These are phyloP conservation scores for Alternaria metachromatica DNA, from an alignment of 2,329 filamentous ascomycete species.

Conservation along the genomic window DNA sequence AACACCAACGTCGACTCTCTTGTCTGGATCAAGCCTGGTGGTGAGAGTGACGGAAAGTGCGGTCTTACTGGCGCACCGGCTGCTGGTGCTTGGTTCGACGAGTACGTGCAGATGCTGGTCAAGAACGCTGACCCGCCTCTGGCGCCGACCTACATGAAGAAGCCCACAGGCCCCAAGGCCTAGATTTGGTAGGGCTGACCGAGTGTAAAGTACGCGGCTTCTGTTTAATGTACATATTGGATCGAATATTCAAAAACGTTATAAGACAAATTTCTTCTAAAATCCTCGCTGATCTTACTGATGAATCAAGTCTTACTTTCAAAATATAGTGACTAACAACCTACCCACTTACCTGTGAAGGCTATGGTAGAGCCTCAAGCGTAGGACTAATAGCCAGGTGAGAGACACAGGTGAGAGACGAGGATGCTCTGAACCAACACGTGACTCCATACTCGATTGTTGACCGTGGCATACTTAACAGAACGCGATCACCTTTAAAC, in stretches of 20 bases:
- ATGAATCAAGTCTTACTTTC: background rate
- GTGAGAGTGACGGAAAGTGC: constrained; percentile 36
- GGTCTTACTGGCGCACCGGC: constrained; percentile 33
- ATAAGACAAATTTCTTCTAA: background rate
- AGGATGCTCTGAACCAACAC: no score
- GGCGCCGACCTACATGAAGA: constrained; percentile 29
- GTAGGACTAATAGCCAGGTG: background rate
- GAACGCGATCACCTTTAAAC: no score
- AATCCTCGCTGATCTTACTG: background rate
- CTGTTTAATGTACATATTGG: background rate
- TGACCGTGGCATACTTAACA: no score
- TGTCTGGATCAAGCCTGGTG: constrained; percentile 43
- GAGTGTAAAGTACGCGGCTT: background rate
- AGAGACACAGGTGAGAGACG: background rate
- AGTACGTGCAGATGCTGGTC: constrained; percentile 38
- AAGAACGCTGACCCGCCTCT: constrained; percentile 34
- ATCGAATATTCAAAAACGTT: background rate
- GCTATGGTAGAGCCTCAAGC: background rate
- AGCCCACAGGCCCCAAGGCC: background rate
- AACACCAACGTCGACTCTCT: constrained; percentile 36
- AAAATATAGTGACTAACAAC: background rate
- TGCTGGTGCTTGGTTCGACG: constrained; percentile 39
- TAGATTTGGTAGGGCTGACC: background rate
- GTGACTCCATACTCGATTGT: no score
- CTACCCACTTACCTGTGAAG: background rate